A percentile compares a stretch with the other conserved stretches of the same genome.
These are phyloP conservation scores for Aspergillus pseudoviridinutans DNA, from an alignment of 2,329 filamentous ascomycete genomes.

Conservation along the genomic window DNA sequence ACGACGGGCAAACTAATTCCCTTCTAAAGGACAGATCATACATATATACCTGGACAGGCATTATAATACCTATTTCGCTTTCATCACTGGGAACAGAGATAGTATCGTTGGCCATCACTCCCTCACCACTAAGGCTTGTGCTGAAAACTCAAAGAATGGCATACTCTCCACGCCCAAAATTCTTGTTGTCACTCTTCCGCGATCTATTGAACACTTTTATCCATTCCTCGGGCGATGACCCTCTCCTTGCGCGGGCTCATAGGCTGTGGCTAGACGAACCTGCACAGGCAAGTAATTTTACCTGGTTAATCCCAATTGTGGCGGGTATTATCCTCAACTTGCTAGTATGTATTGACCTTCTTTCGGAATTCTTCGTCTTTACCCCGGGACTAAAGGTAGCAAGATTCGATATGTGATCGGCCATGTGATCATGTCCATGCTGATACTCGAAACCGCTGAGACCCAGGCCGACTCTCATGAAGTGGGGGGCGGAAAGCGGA, in stretches of 20 bases:
- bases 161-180: neutral
- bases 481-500: neutral
- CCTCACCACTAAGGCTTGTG: too few relatives aligned
- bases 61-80: too few relatives aligned
- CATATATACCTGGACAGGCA: too few relatives aligned
- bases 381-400: neutral
- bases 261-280: neutral
- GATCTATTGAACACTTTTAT: constrained; percentile 3
- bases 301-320: neutral
- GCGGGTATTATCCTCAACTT: neutral
- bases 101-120: too few relatives aligned
- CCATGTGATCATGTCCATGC: neutral
- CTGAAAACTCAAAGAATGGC: neutral
- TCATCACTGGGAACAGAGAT: too few relatives aligned
- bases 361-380: too few relatives aligned
- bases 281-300: neutral
- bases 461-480: neutral
- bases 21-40: too few relatives aligned
- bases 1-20: too few relatives aligned
- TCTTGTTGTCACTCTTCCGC: neutral
- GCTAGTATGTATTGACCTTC: neutral
- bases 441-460: constrained; percentile 3
- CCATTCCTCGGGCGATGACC: constrained; percentile 1
- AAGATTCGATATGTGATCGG: constrained; percentile 1
- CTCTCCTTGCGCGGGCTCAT: constrained; percentile 3